Base-by-base conservation (phyloP, 2,329 filamentous ascomycete species). In the Chaetomium strumarium region DNA sequence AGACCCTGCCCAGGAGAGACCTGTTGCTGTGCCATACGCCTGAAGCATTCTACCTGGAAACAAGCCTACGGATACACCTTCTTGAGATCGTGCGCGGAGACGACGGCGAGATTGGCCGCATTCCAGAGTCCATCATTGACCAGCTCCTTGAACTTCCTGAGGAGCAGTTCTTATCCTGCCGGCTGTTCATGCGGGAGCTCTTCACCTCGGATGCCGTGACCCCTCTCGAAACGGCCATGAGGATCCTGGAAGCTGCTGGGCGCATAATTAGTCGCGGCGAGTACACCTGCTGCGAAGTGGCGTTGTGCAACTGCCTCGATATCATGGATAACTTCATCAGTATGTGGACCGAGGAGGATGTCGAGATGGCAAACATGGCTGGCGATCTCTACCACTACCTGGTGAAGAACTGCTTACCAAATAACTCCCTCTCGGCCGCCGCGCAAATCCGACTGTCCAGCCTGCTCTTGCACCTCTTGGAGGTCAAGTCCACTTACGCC, bases 321-420 rank as follows among this genome's bases (percentile, higher is more conserved):
- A 71, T 88, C 50, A 78, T 96, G 65, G 72, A 79, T 47, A 80
- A 78, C 34, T 76, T 89, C 47, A 78, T 81, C 37, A 67, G 71
- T 12, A 71, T 81, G 37, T 93, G 88, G 88, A 70, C 76, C 2
- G 74, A 80, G 19, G 74, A 78, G 38, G 72, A 75, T 19, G 76
- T 78, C 33, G 73, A 81, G 1, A 72, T 96, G 2, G 77, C 77
- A n/a, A 78, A 80, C 3, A 75, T 79, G 38, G 88, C 85, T 3
- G 79, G 83, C 17, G 85, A 95, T 55, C 72, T 96, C 17, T 97
- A 97, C 67, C 72, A 79, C 41, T 89, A 90, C 72, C 85, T 93
- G 58, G 78, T 90, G 43, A 80, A 81, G 49, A 76, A 76, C 16
- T 80, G 84, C 30, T 70, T 96, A 24, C 76, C 79, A 6, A 84